Evolutionary conservation across 1,284 basidiomycete species (phyloP).

Genomic region (Athelia sp.): DNA sequence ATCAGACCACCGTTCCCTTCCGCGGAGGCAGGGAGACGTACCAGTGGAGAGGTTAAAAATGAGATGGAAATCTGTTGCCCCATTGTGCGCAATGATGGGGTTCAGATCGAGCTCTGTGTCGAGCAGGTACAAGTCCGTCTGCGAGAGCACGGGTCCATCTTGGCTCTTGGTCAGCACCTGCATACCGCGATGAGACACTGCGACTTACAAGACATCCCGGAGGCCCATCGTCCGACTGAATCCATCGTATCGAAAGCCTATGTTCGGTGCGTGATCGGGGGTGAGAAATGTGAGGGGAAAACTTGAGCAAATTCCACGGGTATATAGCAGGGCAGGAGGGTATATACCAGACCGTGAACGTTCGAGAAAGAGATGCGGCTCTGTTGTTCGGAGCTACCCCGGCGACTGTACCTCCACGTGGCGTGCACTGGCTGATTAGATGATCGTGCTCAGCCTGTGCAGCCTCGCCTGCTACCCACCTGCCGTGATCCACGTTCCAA

Average conservation of each 20-base stretch:
- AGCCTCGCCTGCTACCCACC: background rate
- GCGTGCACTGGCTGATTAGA: background rate
- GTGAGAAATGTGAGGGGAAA: background rate
- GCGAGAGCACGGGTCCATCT: conserved; percentile 75
- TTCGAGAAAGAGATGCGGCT: background rate
- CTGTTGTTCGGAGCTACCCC: background rate
- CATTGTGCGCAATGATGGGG: conserved; percentile 54
- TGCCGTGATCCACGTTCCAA: background rate
- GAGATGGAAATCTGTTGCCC: conserved; percentile 50
- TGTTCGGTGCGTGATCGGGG: background rate
- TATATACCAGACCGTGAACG: background rate
- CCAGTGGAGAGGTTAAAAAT: conserved; percentile 67
- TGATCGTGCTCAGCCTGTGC: background rate
- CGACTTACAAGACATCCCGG: conserved; percentile 15
- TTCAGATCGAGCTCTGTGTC: conserved; percentile 61
- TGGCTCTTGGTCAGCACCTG: background rate
- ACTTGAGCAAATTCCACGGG: background rate
- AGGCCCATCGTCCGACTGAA: conserved; percentile 16
- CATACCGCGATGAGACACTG: background rate
- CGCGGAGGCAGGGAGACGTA: conserved; percentile 23
- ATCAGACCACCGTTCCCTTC: too few relatives aligned
- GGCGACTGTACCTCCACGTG: background rate
- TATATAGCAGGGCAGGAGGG: background rate
- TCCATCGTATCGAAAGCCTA: conserved; percentile 1
- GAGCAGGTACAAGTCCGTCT: conserved; percentile 73